phyloP scores from a whole-genome alignment of 768 basidiomycete genomes.

The Lyophyllum shimeji region DNA sequence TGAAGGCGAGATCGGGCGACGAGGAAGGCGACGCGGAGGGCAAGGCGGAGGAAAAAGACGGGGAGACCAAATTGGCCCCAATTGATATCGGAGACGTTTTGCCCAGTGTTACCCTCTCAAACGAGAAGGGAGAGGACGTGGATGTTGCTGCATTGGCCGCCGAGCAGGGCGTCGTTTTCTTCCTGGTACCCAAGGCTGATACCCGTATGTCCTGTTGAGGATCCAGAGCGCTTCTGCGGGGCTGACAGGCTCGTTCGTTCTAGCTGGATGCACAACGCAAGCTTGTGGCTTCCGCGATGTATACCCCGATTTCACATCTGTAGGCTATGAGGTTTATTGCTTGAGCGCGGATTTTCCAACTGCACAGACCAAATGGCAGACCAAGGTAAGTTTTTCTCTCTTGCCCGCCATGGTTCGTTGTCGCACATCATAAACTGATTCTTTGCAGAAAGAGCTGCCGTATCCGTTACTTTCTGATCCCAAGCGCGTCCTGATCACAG shows the following conservation, averaged over 20 bases:
- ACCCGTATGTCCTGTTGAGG: conserved; percentile 53
- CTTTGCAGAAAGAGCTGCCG: conserved; percentile 70
- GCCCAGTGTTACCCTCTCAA: conserved; percentile 75
- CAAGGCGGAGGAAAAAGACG: conserved; percentile 20
- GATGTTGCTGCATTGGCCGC: conserved; percentile 61
- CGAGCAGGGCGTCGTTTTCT: conserved; percentile 78
- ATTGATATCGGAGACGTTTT: conserved; percentile 76
- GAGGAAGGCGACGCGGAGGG: conserved; percentile 25
- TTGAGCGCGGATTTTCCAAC: conserved; percentile 75
- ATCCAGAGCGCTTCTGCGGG: background rate
- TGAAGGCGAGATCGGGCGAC: conserved; percentile 35
- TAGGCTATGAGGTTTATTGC: conserved; percentile 78
- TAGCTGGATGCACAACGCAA: conserved; percentile 90
- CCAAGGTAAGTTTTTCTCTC: conserved; percentile 61
- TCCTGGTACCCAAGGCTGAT: conserved; percentile 83
- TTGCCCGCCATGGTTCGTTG: background rate
- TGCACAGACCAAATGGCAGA: conserved; percentile 83
- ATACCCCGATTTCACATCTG: conserved; percentile 70
- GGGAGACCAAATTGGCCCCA: conserved; percentile 24
- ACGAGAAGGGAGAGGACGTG: conserved; percentile 81
- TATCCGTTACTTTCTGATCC: conserved; percentile 90
- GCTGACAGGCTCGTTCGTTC: background rate
- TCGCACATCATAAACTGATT: background rate
- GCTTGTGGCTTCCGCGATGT: conserved; percentile 90
- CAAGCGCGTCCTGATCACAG: conserved; percentile 74